Percentiles rank a stretch among this genome's conserved stretches.
Evolutionary conservation across 2,329 filamentous ascomycete species (phyloP).

Genomic region (Drechslerella coelobrocha): DNA sequence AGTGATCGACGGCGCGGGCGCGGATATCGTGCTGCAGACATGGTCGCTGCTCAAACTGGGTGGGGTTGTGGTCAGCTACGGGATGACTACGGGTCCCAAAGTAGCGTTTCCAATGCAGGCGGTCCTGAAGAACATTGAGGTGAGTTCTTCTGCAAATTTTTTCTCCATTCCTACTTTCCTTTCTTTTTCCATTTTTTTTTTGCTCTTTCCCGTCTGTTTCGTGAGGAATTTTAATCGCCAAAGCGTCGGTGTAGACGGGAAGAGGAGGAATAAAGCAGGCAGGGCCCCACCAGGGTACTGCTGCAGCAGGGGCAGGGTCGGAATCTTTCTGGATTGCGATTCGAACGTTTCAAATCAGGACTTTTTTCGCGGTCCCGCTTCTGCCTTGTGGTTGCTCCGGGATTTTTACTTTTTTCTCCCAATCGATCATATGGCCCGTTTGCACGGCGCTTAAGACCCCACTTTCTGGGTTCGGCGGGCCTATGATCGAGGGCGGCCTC

Average conservation of each 20-base stretch:
- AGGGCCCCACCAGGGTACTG: background rate
- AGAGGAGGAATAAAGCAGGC: background rate
- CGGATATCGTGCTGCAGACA: constrained; percentile 76
- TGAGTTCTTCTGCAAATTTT: constrained; percentile 18
- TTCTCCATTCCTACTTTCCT: background rate
- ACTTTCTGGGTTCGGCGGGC: constrained; percentile 21
- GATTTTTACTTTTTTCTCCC: constrained; percentile 8
- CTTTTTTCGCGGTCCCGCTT: background rate
- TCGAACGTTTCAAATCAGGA: constrained; percentile 2
- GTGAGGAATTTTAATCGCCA: background rate
- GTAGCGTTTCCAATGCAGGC: constrained; percentile 87
- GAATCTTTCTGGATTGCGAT: constrained; percentile 2
- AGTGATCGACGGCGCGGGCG: constrained; percentile 89
- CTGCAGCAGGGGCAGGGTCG: background rate
- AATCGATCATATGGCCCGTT: constrained; percentile 34
- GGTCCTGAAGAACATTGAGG: constrained; percentile 83
- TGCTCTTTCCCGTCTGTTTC: background rate
- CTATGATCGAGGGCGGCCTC: background rate
- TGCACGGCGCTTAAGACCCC: constrained; percentile 41
- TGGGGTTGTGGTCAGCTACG: constrained; percentile 84
- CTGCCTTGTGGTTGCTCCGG: background rate
- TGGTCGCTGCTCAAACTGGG: constrained; percentile 71
- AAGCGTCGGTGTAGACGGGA: background rate
- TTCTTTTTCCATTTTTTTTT: constrained; percentile 3
- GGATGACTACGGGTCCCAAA: constrained; percentile 85